phyloP scores from a whole-genome alignment of 192 early-diverging fungal genomes.

The Helicostylum pulchrum region DNA sequence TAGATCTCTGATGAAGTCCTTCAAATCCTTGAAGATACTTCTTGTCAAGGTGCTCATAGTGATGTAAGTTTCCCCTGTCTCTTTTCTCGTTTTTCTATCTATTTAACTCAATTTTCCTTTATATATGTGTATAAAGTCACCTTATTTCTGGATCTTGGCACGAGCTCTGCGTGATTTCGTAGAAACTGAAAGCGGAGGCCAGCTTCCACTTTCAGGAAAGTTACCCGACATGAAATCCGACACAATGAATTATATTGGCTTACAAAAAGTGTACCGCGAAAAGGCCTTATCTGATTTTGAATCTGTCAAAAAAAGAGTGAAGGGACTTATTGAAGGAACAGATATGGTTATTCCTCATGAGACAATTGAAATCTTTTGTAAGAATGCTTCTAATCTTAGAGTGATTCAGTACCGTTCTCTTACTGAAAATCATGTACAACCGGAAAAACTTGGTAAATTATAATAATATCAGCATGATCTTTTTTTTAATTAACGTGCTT shows the following conservation, averaged over 20 bases:
- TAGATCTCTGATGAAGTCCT: slow-evolving; percentile 49
- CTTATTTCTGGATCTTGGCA: slow-evolving; percentile 84
- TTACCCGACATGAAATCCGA: slow-evolving; percentile 99
- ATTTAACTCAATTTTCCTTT: slow-evolving; percentile 6
- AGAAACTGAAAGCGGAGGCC: slow-evolving; percentile 61
- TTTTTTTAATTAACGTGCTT: too few relatives aligned
- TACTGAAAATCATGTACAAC: slow-evolving; percentile 51
- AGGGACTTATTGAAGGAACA: slow-evolving; percentile 43
- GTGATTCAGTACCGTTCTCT: slow-evolving; percentile 64
- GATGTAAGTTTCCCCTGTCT: background rate
- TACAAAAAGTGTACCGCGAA: slow-evolving; percentile 84
- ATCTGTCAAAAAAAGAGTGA: slow-evolving; percentile 46
- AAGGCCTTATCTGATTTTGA: slow-evolving; percentile 71
- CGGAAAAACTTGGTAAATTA: slow-evolving; percentile 48
- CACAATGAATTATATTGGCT: slow-evolving; percentile 76
- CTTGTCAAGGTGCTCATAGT: slow-evolving; percentile 48
- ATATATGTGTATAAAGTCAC: slow-evolving; percentile 43
- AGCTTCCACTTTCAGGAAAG: slow-evolving; percentile 78
- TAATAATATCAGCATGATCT: background rate
- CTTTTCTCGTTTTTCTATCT: background rate
- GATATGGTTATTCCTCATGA: slow-evolving; percentile 53
- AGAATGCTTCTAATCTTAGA: slow-evolving; percentile 67
- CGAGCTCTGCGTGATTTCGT: slow-evolving; percentile 80
- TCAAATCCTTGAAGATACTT: slow-evolving; percentile 53
- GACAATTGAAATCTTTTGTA: slow-evolving; percentile 79